Evolutionary conservation across 1,284 basidiomycete species (phyloP).

Genomic region (Heterobasidion irregulare): DNA sequence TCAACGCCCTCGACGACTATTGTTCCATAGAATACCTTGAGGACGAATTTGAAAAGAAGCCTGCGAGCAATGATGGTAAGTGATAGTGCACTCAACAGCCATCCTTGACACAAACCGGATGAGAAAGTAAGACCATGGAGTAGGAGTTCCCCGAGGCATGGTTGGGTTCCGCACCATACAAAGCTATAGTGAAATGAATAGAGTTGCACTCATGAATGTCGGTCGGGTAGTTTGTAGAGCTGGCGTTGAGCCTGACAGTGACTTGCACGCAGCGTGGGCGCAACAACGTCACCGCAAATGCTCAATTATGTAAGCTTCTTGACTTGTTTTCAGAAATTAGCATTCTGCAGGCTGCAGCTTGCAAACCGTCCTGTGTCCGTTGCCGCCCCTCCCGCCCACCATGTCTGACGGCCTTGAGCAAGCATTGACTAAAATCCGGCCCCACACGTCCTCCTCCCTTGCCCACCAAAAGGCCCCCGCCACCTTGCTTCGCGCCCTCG

Average conservation of each 20-base stretch:
- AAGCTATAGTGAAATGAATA: no score
- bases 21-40: conserved; percentile 82
- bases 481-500: conserved; percentile 81
- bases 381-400: no score
- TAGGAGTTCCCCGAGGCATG: conserved; percentile 39
- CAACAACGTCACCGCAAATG: no score
- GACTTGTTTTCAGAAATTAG: no score
- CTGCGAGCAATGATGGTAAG: conserved; percentile 25
- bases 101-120: conserved; percentile 37
- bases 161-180: background rate
- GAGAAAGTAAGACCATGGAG: conserved; percentile 61
- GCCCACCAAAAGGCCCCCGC: conserved; percentile 90
- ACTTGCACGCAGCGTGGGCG: no score
- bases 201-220: no score
- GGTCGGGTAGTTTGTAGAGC: no score
- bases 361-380: no score
- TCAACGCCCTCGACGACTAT: conserved; percentile 67
- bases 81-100: background rate
- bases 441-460: conserved; percentile 76
- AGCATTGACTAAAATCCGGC: conserved; percentile 80
- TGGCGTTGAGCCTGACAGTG: no score
- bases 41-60: conserved; percentile 65
- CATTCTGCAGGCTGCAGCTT: no score
- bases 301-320: no score
- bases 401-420: conserved; percentile 34